Conservation (phyloP, 306 rosid genomes). For the Lotus japonicus region DNA sequence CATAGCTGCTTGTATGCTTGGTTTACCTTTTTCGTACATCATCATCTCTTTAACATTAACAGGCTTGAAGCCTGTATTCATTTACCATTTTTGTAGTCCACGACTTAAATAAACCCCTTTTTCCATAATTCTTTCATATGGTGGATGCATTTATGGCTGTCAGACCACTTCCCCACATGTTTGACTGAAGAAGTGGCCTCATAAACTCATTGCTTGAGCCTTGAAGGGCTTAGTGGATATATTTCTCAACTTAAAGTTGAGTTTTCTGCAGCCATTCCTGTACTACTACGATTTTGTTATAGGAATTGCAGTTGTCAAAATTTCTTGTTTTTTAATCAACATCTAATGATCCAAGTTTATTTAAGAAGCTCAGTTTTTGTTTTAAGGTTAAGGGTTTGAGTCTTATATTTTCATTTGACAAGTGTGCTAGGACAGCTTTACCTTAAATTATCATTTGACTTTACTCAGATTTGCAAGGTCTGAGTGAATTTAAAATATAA, state of each 20-base stretch:
- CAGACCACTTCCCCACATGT: slow-evolving; percentile 78
- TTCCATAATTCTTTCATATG: slow-evolving; percentile 42
- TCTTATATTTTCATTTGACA: not conserved
- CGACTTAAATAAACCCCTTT: not conserved
- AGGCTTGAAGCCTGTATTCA: not conserved
- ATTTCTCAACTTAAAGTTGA: not conserved
- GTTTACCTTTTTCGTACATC: not conserved
- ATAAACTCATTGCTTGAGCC: not conserved
- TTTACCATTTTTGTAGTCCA: not conserved
- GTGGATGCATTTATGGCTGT: slow-evolving; percentile 92
- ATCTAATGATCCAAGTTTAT: not conserved
- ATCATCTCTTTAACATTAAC: not conserved
- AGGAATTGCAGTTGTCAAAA: not conserved
- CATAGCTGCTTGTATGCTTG: not conserved
- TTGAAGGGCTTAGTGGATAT: not conserved
- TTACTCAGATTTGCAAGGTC: not conserved
- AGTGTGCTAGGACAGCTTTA: not conserved
- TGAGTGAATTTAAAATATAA: not conserved
- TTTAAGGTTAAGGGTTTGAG: not conserved
- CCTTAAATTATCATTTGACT: not conserved
- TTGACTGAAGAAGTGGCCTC: slow-evolving; percentile 30
- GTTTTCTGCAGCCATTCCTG: not conserved
- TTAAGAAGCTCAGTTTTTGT: not conserved
- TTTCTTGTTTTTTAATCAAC: not conserved
- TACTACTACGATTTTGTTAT: not conserved